Percentiles rank a stretch among this genome's conserved stretches.
Evolutionary conservation across 2,329 filamentous ascomycete species (phyloP).

Genomic region (Botrytis squamosa): DNA sequence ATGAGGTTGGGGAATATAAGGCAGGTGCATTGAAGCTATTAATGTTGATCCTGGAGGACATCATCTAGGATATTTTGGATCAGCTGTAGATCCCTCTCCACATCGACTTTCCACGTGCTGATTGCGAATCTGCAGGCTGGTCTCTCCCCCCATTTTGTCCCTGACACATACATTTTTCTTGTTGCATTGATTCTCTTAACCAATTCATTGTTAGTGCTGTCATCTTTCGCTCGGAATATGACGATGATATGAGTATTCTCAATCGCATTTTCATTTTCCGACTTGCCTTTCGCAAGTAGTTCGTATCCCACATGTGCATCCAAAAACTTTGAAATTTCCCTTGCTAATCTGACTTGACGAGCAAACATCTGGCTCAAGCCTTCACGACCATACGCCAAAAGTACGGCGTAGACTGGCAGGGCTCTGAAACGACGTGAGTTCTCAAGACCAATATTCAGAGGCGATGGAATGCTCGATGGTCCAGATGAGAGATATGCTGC

Average conservation of each 20-base stretch:
- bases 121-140: slow-evolving; percentile 81
- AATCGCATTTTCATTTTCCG: slow-evolving; percentile 49
- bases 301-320: slow-evolving; percentile 61
- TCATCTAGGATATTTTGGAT: slow-evolving; percentile 59
- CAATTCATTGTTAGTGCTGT: slow-evolving; percentile 62
- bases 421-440: slow-evolving; percentile 91
- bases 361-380: slow-evolving; percentile 70
- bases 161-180: slow-evolving; percentile 77
- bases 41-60: slow-evolving; percentile 8
- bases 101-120: slow-evolving; percentile 77
- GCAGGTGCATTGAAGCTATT: background rate
- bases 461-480: slow-evolving; percentile 62
- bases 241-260: slow-evolving; percentile 58
- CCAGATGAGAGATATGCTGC: slow-evolving; percentile 70
- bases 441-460: slow-evolving; percentile 82
- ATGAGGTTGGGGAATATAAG: background rate
- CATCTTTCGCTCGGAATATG: slow-evolving; percentile 71
- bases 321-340: slow-evolving; percentile 65
- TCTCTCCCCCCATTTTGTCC: slow-evolving; percentile 72
- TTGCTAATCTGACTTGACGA: slow-evolving; percentile 69
- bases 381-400: slow-evolving; percentile 68
- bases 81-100: slow-evolving; percentile 63
- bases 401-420: slow-evolving; percentile 80
- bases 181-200: slow-evolving; percentile 70
- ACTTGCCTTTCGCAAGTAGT: slow-evolving; percentile 55